Evolutionary conservation across 2,329 filamentous ascomycete species (phyloP).

Genomic region (Emericellopsis cladophorae): DNA sequence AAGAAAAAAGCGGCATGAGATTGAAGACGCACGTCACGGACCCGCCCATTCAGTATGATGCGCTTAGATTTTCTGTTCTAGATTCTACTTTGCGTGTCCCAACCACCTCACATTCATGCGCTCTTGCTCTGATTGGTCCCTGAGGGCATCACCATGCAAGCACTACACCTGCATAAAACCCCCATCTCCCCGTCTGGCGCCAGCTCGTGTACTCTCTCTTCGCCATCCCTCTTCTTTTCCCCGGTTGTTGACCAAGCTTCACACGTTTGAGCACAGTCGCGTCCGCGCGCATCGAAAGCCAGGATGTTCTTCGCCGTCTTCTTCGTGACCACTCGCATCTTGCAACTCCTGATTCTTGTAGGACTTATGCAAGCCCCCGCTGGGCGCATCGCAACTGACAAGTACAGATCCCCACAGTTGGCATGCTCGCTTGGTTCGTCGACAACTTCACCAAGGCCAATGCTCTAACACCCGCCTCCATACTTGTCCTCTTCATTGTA

Average conservation of each 20-base stretch:
- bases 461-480: conserved; percentile 45
- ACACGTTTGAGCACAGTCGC: neutral
- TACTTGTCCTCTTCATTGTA: conserved; percentile 57
- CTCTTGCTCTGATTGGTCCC: neutral
- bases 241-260: no score
- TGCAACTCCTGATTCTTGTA: conserved; percentile 52
- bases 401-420: conserved; percentile 47
- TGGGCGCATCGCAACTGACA: neutral
- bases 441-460: conserved; percentile 44
- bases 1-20: no score
- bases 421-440: conserved; percentile 57
- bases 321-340: conserved; percentile 49
- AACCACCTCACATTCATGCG: neutral
- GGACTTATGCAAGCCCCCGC: conserved; percentile 7
- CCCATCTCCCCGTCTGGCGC: neutral
- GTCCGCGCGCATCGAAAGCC: conserved; percentile 7
- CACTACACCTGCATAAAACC: neutral
- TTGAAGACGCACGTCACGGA: no score
- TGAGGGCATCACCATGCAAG: no score
- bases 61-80: neutral
- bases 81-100: neutral
- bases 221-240: no score
- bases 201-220: no score
- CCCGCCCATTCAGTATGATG: no score
- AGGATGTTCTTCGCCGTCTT: conserved; percentile 50